These are phyloP conservation scores for Fusarium torreyae DNA, from an alignment of 2,329 filamentous ascomycete species.

Conservation along the genomic window DNA sequence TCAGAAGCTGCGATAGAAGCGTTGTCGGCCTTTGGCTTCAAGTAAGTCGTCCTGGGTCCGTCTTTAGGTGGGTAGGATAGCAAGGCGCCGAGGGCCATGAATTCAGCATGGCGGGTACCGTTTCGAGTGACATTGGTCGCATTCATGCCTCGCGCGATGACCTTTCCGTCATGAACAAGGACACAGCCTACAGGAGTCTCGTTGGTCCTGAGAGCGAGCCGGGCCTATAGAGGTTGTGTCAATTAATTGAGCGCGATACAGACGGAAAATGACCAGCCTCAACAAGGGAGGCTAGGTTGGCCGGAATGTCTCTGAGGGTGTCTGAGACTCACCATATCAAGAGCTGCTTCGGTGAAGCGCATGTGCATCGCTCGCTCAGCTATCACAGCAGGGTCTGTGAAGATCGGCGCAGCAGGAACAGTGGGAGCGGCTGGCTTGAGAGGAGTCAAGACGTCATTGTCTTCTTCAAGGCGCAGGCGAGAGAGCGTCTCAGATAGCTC, in stretches of 20 bases:
- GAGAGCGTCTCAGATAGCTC: conserved; percentile 34
- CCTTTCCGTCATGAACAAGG: conserved; percentile 82
- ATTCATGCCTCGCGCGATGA: conserved; percentile 95
- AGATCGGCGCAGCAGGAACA: conserved; percentile 12
- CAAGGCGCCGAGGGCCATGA: conserved; percentile 81
- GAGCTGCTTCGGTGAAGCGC: conserved; percentile 85
- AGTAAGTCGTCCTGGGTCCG: conserved; percentile 52
- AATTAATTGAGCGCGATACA: background rate
- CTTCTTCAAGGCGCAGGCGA: conserved; percentile 38
- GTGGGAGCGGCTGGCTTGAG: conserved; percentile 1
- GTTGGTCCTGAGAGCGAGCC: conserved; percentile 85
- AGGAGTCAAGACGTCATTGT: background rate
- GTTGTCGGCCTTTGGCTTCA: conserved; percentile 54
- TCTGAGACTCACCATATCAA: conserved; percentile 81
- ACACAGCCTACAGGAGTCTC: conserved; percentile 98
- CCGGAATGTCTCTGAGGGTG: background rate
- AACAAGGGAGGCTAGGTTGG: background rate
- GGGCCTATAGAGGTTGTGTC: conserved; percentile 71
- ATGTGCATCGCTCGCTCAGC: conserved; percentile 56
- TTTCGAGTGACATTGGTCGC: conserved; percentile 93
- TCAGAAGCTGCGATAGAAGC: conserved; percentile 45
- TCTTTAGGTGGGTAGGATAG: conserved; percentile 59
- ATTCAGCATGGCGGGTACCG: conserved; percentile 95
- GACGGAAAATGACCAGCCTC: background rate
- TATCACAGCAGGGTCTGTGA: conserved; percentile 50